Evolutionary conservation across 1,284 basidiomycete species (phyloP), one percentile per base, ranked within the genome.

Genomic region (Schizophyllum amplum): DNA sequence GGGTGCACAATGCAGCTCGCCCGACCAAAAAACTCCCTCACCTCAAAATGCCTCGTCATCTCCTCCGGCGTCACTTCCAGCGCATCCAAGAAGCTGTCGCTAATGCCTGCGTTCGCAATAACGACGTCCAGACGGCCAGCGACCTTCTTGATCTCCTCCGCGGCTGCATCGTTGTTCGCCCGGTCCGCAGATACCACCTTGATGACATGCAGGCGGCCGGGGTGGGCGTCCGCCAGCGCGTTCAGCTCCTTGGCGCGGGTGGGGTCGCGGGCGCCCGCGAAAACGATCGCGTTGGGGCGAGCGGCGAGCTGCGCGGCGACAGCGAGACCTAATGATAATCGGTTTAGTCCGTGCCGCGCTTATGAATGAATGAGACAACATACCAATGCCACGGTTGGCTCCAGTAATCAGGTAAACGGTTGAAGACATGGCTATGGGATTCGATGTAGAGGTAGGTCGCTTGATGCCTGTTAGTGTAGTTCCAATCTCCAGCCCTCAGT

Each of bases 181-280:
- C 47, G 26, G 21, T 53, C 51, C 22, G 26, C 51, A 7, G 51
- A 47, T 27, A 46, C 47, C 22, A 56, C 15, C 24, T 56, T 56
- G 51, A 56, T 24, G 5, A 51, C 26, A 17, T 42, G 17, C 4
- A 42, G 13, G 33, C 33, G 33, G 7, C 2, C 52, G 1, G 50
- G 24, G 24, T 56, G 42, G 9, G 50, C 25, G 42, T 50, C 33
- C 4, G 33, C 20, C 21, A 56, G 51, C 11, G 51, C 42, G 9
- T n/a, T 4, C n/a, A 56, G 55, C 27, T 50, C 46, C 23, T 52
- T 17, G 22, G 55, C 51, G 33, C 33, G 33, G 4, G 27, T 7
- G 23, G 50, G 55, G 42, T 56, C 24, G 25, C 55, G 55, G n/a
- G 55, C 46, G 6, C 42, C 55, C 23, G 55, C 55, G 25, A 57